Conservation (phyloP, 495 filamentous ascomycete species). For the Penicillium nucicola region DNA sequence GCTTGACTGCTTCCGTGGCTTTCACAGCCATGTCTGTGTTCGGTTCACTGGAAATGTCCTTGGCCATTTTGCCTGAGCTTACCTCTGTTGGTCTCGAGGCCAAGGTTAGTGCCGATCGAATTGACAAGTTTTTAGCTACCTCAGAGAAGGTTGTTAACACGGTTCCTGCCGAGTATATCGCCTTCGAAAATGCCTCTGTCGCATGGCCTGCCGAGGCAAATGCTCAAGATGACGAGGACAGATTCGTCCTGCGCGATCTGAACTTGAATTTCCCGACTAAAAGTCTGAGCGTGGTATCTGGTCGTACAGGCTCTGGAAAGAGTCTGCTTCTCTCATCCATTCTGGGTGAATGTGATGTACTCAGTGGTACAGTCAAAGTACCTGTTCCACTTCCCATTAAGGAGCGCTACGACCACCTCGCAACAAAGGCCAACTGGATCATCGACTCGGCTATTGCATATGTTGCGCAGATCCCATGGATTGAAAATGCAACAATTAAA, state of each 20-base stretch:
- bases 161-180: slow-evolving; percentile 52
- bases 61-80: slow-evolving; percentile 71
- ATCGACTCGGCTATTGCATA: slow-evolving; percentile 67
- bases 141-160: slow-evolving; percentile 62
- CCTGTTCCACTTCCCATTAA: slow-evolving; percentile 27
- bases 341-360: slow-evolving; percentile 56
- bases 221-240: slow-evolving; percentile 49
- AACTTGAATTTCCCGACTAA: slow-evolving; percentile 62
- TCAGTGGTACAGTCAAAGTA: slow-evolving; percentile 46
- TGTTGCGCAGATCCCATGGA: slow-evolving; percentile 82
- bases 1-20: slow-evolving; percentile 68
- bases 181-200: slow-evolving; percentile 66
- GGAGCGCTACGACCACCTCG: slow-evolving; percentile 24
- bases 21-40: slow-evolving; percentile 81
- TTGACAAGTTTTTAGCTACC: slow-evolving; percentile 66
- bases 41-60: slow-evolving; percentile 62
- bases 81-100: slow-evolving; percentile 67
- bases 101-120: slow-evolving; percentile 68
- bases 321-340: slow-evolving; percentile 59
- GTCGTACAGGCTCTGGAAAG: slow-evolving; percentile 61
- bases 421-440: slow-evolving; percentile 27
- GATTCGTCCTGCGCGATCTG: slow-evolving; percentile 55
- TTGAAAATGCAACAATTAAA: slow-evolving; percentile 75
- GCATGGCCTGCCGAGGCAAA: slow-evolving; percentile 65
- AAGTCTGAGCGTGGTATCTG: slow-evolving; percentile 63